phyloP scores from a whole-genome alignment of 192 early-diverging fungal genomes.

The Backusella parvicylindrica region DNA sequence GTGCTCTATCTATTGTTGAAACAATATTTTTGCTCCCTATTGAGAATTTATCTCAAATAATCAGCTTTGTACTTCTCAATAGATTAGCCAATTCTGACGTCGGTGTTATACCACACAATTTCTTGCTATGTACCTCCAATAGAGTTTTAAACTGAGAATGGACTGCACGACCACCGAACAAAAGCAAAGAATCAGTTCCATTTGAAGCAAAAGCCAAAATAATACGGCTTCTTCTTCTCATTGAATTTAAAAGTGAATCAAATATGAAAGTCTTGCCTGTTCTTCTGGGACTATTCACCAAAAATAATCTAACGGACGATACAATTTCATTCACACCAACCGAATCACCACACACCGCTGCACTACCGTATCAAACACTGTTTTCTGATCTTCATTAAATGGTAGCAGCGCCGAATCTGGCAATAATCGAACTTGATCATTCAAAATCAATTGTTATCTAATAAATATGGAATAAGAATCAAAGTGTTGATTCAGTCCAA shows the following conservation, averaged over 20 bases:
- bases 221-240: slow-evolving; percentile 1
- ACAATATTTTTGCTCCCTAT: slow-evolving; percentile 18
- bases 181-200: slow-evolving; percentile 31
- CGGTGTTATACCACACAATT: neutral
- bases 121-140: neutral
- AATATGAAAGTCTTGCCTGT: slow-evolving; percentile 26
- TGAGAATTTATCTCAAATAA: slow-evolving; percentile 7
- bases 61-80: slow-evolving; percentile 15
- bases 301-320: neutral
- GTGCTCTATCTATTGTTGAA: slow-evolving; percentile 14
- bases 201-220: slow-evolving; percentile 29
- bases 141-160: slow-evolving; percentile 34
- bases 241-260: slow-evolving; percentile 3
- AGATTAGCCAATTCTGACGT: neutral
- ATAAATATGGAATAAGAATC: neutral
- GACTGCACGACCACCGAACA: slow-evolving; percentile 27
- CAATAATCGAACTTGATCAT: neutral
- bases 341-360: neutral
- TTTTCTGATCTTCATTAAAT: neutral
- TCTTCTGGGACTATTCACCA: slow-evolving; percentile 29
- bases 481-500: neutral
- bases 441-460: neutral
- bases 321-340: too few species aligned
- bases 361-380: neutral
- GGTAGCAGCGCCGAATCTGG: neutral